Conservation (phyloP, 2,329 filamentous ascomycete species). For the Botrytis tulipae region DNA sequence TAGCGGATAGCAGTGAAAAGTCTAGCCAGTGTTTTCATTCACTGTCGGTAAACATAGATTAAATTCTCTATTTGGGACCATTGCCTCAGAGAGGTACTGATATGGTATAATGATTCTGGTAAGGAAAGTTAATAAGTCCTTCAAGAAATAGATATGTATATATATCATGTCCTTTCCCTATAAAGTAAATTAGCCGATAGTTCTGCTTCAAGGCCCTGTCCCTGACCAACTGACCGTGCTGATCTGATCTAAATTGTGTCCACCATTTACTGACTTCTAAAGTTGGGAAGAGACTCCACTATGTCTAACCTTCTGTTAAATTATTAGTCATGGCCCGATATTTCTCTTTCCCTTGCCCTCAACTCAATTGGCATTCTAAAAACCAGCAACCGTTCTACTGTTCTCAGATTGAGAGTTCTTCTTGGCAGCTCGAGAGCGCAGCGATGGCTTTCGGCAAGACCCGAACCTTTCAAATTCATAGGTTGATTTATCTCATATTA, state of each 20-base stretch:
- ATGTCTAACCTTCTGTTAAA: not conserved
- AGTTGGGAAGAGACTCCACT: not conserved
- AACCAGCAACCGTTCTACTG: not conserved
- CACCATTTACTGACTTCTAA: not conserved
- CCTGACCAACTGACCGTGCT: not conserved
- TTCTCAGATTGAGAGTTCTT: not conserved
- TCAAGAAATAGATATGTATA: not conserved
- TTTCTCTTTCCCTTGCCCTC: not conserved
- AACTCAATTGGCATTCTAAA: not conserved
- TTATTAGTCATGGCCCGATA: too few relatives aligned
- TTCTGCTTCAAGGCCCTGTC: not conserved
- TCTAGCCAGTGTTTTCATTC: not conserved
- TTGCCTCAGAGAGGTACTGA: not conserved
- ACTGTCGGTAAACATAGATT: not conserved
- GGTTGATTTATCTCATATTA: too few relatives aligned
- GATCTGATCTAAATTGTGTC: not conserved
- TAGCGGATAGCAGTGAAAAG: not conserved
- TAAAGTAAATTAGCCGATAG: not conserved
- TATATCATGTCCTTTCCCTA: not conserved
- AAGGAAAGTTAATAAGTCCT: not conserved
- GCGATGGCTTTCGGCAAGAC: not conserved
- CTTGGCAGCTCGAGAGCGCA: not conserved
- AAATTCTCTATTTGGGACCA: not conserved
- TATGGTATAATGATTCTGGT: not conserved
- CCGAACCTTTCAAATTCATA: not conserved